Evolutionary conservation across 106 monocot genomes (phyloP).

Genomic region (Chionographis japonica): DNA sequence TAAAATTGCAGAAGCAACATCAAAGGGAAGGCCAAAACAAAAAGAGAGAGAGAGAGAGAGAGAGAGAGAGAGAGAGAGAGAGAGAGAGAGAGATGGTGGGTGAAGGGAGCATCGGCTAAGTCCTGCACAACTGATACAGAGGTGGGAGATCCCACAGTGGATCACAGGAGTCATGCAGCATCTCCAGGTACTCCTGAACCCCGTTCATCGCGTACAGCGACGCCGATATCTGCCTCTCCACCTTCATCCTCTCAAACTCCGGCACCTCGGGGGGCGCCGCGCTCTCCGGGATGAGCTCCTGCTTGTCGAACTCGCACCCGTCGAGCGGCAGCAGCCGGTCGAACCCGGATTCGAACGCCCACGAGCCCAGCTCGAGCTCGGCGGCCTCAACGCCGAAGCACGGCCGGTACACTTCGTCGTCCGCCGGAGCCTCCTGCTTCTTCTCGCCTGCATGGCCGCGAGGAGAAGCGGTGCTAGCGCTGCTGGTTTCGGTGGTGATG

Average conservation of each 20-base stretch:
- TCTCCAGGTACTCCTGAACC: constrained; percentile 40
- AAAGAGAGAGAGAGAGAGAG: neutral
- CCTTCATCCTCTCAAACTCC: constrained; percentile 53
- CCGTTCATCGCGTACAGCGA: constrained; percentile 43
- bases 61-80: neutral
- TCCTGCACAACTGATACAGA: constrained; percentile 8
- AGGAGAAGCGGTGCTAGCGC: neutral
- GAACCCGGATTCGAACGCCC: constrained; percentile 23
- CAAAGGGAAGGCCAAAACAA: too few relatives aligned
- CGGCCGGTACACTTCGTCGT: constrained; percentile 33
- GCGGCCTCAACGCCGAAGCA: constrained; percentile 13
- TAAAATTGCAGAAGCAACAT: too few relatives aligned
- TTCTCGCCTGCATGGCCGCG: neutral
- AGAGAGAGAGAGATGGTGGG: neutral
- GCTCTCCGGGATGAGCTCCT: neutral
- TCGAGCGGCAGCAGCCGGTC: constrained; percentile 4
- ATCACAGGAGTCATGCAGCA: constrained; percentile 13
- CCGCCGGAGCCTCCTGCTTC: neutral
- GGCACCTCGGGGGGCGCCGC: constrained; percentile 5
- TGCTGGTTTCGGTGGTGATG: neutral
- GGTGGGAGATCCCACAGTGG: constrained; percentile 38
- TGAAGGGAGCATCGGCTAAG: neutral
- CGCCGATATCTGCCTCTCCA: constrained; percentile 50
- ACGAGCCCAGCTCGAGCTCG: constrained; percentile 17
- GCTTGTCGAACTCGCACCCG: constrained; percentile 9